These are phyloP conservation scores for Ophiosphaerella korrae DNA, from an alignment of 2,329 filamentous ascomycete genomes.

Conservation along the genomic window DNA sequence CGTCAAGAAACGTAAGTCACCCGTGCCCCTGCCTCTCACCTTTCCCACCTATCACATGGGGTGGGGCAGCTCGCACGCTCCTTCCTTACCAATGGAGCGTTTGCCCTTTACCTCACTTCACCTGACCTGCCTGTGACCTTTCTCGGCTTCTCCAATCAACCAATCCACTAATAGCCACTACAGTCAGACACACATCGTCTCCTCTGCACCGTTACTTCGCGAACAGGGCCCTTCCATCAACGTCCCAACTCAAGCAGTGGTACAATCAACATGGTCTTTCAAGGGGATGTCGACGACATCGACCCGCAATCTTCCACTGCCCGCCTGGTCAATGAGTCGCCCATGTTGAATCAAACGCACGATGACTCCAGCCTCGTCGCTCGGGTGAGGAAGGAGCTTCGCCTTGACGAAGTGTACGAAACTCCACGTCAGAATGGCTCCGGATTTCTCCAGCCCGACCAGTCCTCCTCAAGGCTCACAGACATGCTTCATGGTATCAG, in stretches of 20 bases:
- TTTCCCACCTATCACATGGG: constrained; percentile 3
- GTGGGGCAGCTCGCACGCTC: constrained; percentile 7
- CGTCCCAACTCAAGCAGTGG: constrained; percentile 19
- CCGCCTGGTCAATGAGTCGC: constrained; percentile 7
- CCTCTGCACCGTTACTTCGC: constrained; percentile 25
- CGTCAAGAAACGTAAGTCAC: constrained; percentile 41
- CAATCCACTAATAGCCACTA: constrained; percentile 11
- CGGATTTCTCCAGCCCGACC: constrained; percentile 19
- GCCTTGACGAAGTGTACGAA: constrained; percentile 10
- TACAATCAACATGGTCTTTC: constrained; percentile 32
- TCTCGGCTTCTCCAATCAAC: neutral
- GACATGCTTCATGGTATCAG: constrained; percentile 33
- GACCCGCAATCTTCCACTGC: constrained; percentile 19
- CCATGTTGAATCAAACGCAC: constrained; percentile 5
- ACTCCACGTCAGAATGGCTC: constrained; percentile 1
- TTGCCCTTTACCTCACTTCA: neutral
- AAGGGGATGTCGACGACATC: constrained; percentile 28
- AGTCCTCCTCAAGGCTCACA: constrained; percentile 32
- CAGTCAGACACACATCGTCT: constrained; percentile 33
- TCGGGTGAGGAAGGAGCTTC: constrained; percentile 28
- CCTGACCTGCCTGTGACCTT: neutral
- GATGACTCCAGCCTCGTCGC: constrained; percentile 12
- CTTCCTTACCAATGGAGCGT: constrained; percentile 4
- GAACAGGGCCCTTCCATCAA: constrained; percentile 4
- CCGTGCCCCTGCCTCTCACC: constrained; percentile 23